Evolutionary conservation across 2,329 filamentous ascomycete species (phyloP).

Genomic region (Aaosphaeria pasadenensis): DNA sequence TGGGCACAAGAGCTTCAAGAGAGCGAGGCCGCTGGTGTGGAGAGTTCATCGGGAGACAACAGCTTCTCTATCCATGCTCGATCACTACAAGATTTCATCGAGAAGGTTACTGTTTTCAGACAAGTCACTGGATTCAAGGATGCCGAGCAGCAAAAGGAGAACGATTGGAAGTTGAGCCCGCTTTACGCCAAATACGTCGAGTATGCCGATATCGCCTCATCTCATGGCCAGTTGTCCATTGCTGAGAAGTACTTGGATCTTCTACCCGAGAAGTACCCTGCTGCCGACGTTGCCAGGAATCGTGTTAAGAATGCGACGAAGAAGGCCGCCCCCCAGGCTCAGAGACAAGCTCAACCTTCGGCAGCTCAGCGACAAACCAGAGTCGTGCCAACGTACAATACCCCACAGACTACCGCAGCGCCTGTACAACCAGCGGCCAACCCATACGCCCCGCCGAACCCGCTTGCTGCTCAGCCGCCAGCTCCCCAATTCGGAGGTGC

Average conservation of each 20-base stretch:
- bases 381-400: conserved; percentile 29
- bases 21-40: conserved; percentile 70
- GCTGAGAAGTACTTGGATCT: conserved; percentile 91
- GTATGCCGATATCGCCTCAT: conserved; percentile 91
- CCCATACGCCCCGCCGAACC: conserved; percentile 32
- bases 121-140: conserved; percentile 91
- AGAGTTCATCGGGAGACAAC: conserved; percentile 68
- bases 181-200: conserved; percentile 96
- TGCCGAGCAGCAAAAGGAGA: conserved; percentile 64
- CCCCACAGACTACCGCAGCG: conserved; percentile 16
- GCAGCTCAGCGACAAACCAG: conserved; percentile 30
- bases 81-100: conserved; percentile 87
- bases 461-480: conserved; percentile 26
- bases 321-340: conserved; percentile 47
- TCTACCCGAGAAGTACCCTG: conserved; percentile 77
- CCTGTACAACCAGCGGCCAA: conserved; percentile 28
- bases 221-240: conserved; percentile 79
- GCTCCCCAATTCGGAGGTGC: conserved; percentile 14
- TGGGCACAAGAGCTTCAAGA: conserved; percentile 91
- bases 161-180: conserved; percentile 83
- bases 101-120: conserved; percentile 97
- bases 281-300: conserved; percentile 81
- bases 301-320: conserved; percentile 81
- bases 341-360: conserved; percentile 39
- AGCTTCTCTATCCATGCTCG: conserved; percentile 89